Base-by-base conservation (phyloP, 345 rosid genomes). In the Crucihimalaya himalaica region DNA sequence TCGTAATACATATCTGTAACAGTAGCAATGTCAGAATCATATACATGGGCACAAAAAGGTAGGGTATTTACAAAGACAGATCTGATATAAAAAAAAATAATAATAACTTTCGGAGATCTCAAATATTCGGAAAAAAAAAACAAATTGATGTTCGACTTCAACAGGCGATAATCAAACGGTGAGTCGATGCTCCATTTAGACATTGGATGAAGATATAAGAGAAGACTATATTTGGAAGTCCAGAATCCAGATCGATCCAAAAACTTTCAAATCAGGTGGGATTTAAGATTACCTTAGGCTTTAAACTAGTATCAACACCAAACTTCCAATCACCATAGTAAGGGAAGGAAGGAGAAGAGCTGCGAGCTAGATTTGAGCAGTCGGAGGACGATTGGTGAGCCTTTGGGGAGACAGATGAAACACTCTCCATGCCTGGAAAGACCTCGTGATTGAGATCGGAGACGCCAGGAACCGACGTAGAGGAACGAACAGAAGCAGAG, bases 401-500 rank as follows among this genome's bases (percentile, higher is more conserved):
- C 31, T 83, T 84, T 3, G 96, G 88, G 35, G 97, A 84, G 39
- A 84, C 87, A 28, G 96, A 83, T 1, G 88, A 79, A 46, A 86
- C 81, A 57, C 83, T 68, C 82, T 93, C 97, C 98, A 88, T 93
- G 15, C 98, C 98, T 0, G 97, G 96, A 79, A 93, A 93, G 55
- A 89, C 84, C 78, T 86, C 91, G 55, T 84, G 87, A 72, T 77
- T 82, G 66, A 71, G 83, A 64, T 63, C 83, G 39, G 96, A 91
- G 18, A 83, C 88, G n/a, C 76, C 87, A 0, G 96, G 94, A 34
- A 89, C 86, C 78, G 89, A 84, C 13, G 84, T 84, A n/a, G 90
- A 67, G 57, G 81, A 68, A 51, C 68, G 43, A 19, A 82, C 69
- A 23, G 83, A 58, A 52, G 79, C 77, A 29, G 86, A 35, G 70